Evolutionary conservation across 2,329 filamentous ascomycete species (phyloP).

Genomic region (Beauveria sp.): DNA sequence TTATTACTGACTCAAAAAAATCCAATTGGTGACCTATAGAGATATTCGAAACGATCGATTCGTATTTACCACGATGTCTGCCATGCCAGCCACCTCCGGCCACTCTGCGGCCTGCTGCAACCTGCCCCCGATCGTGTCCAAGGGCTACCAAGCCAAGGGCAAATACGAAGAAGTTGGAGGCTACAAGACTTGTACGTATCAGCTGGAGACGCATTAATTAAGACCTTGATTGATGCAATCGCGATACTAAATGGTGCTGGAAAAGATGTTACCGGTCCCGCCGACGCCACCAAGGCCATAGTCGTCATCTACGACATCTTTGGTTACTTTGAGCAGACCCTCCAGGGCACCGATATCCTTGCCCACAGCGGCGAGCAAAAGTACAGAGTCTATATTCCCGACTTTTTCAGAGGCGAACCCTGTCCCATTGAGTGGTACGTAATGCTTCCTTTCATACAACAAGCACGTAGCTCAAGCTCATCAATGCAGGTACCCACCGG

Average conservation of each 20-base stretch:
- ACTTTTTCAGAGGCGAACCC: conserved; percentile 78
- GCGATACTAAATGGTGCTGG: conserved; percentile 8
- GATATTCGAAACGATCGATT: not conserved
- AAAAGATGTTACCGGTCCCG: conserved; percentile 41
- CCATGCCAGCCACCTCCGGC: conserved; percentile 43
- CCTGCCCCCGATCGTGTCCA: conserved; percentile 48
- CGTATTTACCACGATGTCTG: conserved; percentile 30
- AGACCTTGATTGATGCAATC: too few relatives aligned
- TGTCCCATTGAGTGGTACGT: conserved; percentile 42
- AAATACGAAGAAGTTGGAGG: conserved; percentile 48
- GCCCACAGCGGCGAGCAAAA: conserved; percentile 49
- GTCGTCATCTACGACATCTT: conserved; percentile 52
- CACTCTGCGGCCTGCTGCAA: conserved; percentile 52
- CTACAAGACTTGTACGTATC: conserved; percentile 41
- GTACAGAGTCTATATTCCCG: conserved; percentile 84
- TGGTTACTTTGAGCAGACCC: conserved; percentile 61
- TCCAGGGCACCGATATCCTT: conserved; percentile 64
- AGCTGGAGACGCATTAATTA: too few relatives aligned
- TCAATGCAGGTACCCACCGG: conserved; percentile 47
- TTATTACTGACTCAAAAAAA: not conserved
- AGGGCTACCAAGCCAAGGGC: conserved; percentile 48
- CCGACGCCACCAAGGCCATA: conserved; percentile 43
- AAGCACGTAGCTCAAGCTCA: not conserved
- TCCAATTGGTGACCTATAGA: not conserved
- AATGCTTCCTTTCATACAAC: not conserved